Base-by-base conservation (phyloP, 2,329 filamentous ascomycete species). In the Fusarium xylarioides region DNA sequence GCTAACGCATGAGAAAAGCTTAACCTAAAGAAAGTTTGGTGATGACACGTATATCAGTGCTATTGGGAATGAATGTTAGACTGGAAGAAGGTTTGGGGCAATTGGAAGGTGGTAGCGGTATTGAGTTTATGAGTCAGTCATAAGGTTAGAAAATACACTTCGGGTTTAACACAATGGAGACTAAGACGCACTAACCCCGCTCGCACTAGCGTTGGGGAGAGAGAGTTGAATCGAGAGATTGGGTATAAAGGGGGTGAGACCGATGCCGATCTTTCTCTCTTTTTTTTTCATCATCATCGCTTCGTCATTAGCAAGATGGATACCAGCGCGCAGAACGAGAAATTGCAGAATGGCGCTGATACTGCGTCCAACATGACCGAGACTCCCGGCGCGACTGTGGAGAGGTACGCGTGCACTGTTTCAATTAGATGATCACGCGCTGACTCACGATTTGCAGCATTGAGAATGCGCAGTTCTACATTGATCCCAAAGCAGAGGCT, bases 401-500 rank as follows among this genome's bases (percentile, higher is more conserved):
- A 69, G 50, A 69, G 42, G 66, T 69, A 40, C 44, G 64, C 28
- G 37, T 11, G 2, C 5, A 5, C 5, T 10, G 4, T 7, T 2
- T 4, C 5, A 10, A 28, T 19, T n/a, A 32, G 46, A 49, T 11
- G 1, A 11, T 1, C 11, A n/a, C 7, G 15, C 8, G 21, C 32
- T 68, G 38, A 69, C 65, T 53, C 34, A 28, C 7, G 4, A 2
- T 2, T 23, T 43, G 46, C 2, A 69, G 66, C 38, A 43, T 69
- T 19, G 67, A 69, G 40, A 57, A 57, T 19, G 21, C 50, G 2
- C 66, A 57, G 19, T 46, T 69, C 50, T 53, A 64, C 14, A 53
- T 70, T 19, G 66, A 70, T 7, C 66, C 67, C 7, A 70, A 70
- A 26, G 59, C 23, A 23, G 66, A 70, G 16, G 67, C 66, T 16